Base-by-base conservation (phyloP, 352 stramenopile genomes). In the Aphanomyces invadans region DNA sequence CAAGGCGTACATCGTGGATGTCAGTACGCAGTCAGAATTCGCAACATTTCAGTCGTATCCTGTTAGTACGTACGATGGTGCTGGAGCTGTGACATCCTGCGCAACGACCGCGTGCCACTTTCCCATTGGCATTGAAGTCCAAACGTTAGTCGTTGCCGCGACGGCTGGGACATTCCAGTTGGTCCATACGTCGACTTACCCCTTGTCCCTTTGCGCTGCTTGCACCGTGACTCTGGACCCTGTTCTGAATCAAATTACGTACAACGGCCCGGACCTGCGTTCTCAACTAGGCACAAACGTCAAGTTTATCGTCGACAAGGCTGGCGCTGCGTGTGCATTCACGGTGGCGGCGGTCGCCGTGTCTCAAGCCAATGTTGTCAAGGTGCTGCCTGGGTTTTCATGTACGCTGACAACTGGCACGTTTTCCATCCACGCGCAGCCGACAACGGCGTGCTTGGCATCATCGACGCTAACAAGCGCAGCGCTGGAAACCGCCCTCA, bases 41-140 rank as follows among this genome's bases (percentile, higher is more conserved):
- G 65, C 66, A 3, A 62, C 74, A 0, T 70, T 77, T 21, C 55
- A 71, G 32, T 78, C 69, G 0, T 89, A 87, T 60, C 76, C 89
- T 31, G 71, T 87, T 21, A 75, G 77, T 0, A 86, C 86, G 68
- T 65, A 80, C 9, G 74, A 74, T 17, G 54, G 33, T 1, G 65
- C 69, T 3, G 74, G 71, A 49, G 56, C 45, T 31, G 45, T 62
- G 0, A 11, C 70, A 2, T 73, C 70, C 1, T 94, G 84, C 29
- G 73, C 53, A 0, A 57, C 57, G 1, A 55, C 64, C 0, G 55
- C 72, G 7, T 98, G 95, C 69, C 71, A 81, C 55, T 91, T 97
- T 63, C 87, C 92, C 19, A 69, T 98, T 21, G 95, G 95, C n/a
- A 79, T 87, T 4, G 85, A 97, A 68, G 85, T 98, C 11, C 92